Evolutionary conservation across 148 eudicot genomes (phyloP), one percentile per base, ranked within the genome.

Genomic region (Rhododendron williamsianum): DNA sequence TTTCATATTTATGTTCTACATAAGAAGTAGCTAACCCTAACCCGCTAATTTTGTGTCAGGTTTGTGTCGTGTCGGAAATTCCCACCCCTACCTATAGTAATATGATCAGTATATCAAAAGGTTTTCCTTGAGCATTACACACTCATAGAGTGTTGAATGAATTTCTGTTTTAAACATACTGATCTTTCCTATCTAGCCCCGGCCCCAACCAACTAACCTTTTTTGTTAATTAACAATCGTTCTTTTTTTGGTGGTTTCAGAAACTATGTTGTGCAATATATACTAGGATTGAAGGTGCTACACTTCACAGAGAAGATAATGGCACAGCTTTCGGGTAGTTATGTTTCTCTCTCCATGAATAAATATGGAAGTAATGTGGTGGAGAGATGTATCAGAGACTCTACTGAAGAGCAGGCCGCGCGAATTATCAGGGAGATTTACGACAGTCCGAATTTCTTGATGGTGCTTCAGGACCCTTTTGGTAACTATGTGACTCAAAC

Each of bases 401-500:
- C 79, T 0, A 12, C 49, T 2, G 85, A 81, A 10, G 89, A 88
- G 9, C 86, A 86, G 35, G 76, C 49, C 0, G 4, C 71, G 0
- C 25, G 5, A 10, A 88, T 93, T 1, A 84, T 92, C 25, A 19
- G 25, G 1, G 96, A 93, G 74, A 74, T 93, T 2, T 10, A 86
- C 41, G 2, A 49, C 0, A 85, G 87, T 35, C 33, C 52, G 0
- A 27, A 82, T 3, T 89, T 92, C 69, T 43, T 87, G 54, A 81
- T 78, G 63, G 76, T 93, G 74, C 73, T 90, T 48, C 92, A 86
- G 51, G 86, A 92, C 73, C 86, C 83, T 12, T 87, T 19, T 5
- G 96, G 96, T 1, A 93, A 93, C 83, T 93, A 88, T 82, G 94
- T 93, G 45, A 92, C 85, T 83, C 94, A 93, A 83, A 71, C 84